These are phyloP conservation scores for Aspergillus sergii DNA, from an alignment of 2,329 filamentous ascomycete genomes.

Conservation along the genomic window DNA sequence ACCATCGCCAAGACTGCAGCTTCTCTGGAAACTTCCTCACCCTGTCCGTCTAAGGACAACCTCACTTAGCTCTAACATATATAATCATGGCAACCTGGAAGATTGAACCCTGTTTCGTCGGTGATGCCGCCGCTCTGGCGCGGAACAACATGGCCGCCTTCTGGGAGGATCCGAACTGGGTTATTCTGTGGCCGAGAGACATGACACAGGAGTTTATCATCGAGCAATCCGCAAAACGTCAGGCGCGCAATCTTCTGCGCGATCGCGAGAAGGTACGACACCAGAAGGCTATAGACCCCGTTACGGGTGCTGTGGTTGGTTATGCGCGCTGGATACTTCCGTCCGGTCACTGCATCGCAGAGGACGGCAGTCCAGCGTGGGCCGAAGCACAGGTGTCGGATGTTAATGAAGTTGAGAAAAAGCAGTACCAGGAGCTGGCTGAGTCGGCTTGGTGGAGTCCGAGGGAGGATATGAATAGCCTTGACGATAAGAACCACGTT, in stretches of 20 bases:
- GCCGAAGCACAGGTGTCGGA: not conserved
- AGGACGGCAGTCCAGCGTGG: not conserved
- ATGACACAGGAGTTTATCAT: not conserved
- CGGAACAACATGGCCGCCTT: not conserved
- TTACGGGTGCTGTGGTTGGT: not conserved
- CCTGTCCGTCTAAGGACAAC: rapidly evolving
- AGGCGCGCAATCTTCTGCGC: not conserved
- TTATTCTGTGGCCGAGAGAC: not conserved
- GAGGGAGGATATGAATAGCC: not conserved
- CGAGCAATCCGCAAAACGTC: not conserved
- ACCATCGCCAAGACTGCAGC: not conserved
- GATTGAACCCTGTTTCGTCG: not conserved
- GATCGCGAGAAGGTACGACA: not conserved
- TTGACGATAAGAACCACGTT: not conserved
- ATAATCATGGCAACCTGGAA: not conserved
- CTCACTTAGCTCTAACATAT: not conserved
- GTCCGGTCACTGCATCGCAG: not conserved
- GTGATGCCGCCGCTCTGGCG: not conserved
- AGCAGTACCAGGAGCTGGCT: not conserved
- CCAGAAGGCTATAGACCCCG: not conserved
- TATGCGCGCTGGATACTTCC: slow-evolving; percentile 2
- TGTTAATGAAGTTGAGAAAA: not conserved
- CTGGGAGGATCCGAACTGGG: not conserved
- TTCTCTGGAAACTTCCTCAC: not conserved
- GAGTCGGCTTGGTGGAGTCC: not conserved